phyloP scores from a whole-genome alignment of 306 rosid species.

The Corylus heterophylla region DNA sequence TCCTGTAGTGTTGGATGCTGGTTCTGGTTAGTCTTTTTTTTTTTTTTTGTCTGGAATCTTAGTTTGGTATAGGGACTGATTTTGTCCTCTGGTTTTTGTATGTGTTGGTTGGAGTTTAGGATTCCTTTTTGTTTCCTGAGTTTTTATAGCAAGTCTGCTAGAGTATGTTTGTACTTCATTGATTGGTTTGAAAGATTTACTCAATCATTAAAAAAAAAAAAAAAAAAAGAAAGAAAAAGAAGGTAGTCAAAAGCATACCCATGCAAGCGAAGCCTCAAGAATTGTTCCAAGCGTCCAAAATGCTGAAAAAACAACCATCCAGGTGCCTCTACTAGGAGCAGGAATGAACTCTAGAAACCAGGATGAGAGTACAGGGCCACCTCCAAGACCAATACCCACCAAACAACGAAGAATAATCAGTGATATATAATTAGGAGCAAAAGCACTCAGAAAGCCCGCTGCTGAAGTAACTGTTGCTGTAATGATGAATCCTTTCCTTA shows the following conservation, averaged over 20 bases:
- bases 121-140: no score
- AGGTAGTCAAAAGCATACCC: conserved; percentile 60
- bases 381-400: conserved; percentile 98
- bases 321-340: conserved; percentile 87
- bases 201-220: no score
- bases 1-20: no score
- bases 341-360: conserved; percentile 97
- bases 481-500: conserved; percentile 89
- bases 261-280: conserved; percentile 91
- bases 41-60: no score
- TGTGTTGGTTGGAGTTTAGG: no score
- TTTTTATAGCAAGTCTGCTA: no score
- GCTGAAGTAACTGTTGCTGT: conserved; percentile 73
- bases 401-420: conserved; percentile 67
- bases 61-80: no score
- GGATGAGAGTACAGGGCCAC: conserved; percentile 86
- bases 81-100: no score
- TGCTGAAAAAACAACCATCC: conserved; percentile 95
- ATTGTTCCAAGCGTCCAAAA: conserved; percentile 96
- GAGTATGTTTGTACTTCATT: no score
- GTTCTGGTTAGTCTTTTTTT: no score
- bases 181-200: no score
- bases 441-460: conserved; percentile 85
- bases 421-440: conserved; percentile 65
- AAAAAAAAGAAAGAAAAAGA: neutral